Percentiles rank a stretch among this genome's conserved stretches.
Evolutionary conservation across 2,329 filamentous ascomycete species (phyloP).

Genomic region (Furcasterigmium sp.): DNA sequence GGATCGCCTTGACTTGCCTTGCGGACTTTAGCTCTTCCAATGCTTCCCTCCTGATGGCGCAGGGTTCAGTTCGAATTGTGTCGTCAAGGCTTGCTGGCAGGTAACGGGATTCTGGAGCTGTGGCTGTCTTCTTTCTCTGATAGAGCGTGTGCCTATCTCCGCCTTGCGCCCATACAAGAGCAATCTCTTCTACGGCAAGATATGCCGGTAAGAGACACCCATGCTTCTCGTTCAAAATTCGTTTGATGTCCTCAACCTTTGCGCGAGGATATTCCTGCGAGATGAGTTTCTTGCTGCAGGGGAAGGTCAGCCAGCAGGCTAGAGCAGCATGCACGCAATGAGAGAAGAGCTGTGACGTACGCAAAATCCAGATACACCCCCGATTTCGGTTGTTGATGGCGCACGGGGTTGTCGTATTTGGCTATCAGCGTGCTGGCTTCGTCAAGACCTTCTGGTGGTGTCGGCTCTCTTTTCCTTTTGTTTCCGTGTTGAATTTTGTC

Average conservation of each 20-base stretch:
- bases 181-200: conserved; percentile 20
- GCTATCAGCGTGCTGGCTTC: conserved; percentile 12
- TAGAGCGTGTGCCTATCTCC: conserved; percentile 9
- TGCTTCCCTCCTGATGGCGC: conserved; percentile 19
- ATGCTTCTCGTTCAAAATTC: conserved; percentile 14
- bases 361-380: not conserved
- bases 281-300: conserved; percentile 18
- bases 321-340: not conserved
- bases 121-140: conserved; percentile 21
- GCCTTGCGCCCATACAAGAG: conserved; percentile 1
- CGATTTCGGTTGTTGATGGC: not conserved
- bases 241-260: conserved; percentile 18
- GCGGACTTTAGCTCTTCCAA: conserved; percentile 34
- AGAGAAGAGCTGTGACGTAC: conserved; percentile 5
- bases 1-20: conserved; percentile 20
- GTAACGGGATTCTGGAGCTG: conserved; percentile 14
- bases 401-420: not conserved
- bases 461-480: conserved; percentile 30
- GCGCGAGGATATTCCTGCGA: conserved; percentile 27
- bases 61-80: conserved; percentile 7
- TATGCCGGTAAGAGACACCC: conserved; percentile 28
- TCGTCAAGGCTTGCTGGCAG: conserved; percentile 13
- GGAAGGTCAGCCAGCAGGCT: not conserved
- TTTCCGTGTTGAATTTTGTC: conserved; percentile 17
- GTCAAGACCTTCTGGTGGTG: conserved; percentile 12